These are phyloP conservation scores for Anisodus tanguticus DNA, from an alignment of 257 asterid species.

Conservation along the genomic window DNA sequence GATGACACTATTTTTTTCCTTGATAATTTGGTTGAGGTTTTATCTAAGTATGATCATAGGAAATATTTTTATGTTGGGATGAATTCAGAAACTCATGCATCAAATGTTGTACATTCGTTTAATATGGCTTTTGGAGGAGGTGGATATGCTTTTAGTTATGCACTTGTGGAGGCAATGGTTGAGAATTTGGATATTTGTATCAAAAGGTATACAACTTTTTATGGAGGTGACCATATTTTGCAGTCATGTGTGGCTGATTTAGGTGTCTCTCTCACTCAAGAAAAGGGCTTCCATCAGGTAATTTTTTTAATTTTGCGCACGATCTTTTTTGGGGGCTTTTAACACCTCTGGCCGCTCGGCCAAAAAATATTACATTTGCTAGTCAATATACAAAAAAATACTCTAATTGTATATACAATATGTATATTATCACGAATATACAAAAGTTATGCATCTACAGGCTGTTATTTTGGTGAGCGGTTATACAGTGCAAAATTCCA, in stretches of 20 bases:
- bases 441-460: too few relatives aligned
- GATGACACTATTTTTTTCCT: constrained; percentile 54
- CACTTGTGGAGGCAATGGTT: constrained; percentile 59
- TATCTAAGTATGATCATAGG: constrained; percentile 52
- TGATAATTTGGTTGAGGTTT: constrained; percentile 50
- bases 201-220: constrained; percentile 45
- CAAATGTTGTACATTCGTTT: constrained; percentile 47
- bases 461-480: too few relatives aligned
- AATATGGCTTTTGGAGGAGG: constrained; percentile 57
- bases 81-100: constrained; percentile 47
- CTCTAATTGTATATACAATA: too few relatives aligned
- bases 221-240: constrained; percentile 51
- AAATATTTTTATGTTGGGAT: constrained; percentile 54
- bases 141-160: constrained; percentile 53
- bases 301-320: background rate
- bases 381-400: too few relatives aligned
- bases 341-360: too few relatives aligned
- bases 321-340: too few relatives aligned
- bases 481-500: too few relatives aligned
- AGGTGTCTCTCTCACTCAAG: constrained; percentile 54
- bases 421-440: too few relatives aligned
- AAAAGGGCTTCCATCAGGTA: constrained; percentile 59
- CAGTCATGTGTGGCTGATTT: constrained; percentile 57
- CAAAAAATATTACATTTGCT: too few relatives aligned
- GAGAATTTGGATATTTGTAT: constrained; percentile 53